These are phyloP conservation scores for Truncatella angustata DNA, from an alignment of 2,329 filamentous ascomycete genomes.

Conservation along the genomic window DNA sequence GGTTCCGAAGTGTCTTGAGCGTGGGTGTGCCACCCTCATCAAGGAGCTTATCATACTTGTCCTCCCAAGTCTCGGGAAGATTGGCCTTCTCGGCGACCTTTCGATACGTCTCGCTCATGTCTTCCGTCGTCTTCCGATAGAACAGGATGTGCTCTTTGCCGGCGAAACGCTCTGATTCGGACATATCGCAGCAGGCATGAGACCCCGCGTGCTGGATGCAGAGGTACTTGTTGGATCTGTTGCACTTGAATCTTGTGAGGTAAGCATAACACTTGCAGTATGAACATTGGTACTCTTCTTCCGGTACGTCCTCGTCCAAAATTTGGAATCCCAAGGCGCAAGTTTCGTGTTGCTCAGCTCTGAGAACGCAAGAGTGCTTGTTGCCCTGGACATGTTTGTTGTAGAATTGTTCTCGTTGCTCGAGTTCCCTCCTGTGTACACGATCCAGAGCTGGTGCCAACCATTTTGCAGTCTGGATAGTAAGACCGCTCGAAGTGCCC, in stretches of 20 bases:
- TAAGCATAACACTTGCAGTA: conserved; percentile 94
- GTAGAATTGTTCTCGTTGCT: conserved; percentile 67
- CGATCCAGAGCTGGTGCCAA: conserved; percentile 81
- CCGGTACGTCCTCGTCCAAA: conserved; percentile 72
- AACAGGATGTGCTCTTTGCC: conserved; percentile 72
- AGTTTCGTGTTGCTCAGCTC: conserved; percentile 43
- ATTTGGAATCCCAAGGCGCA: conserved; percentile 63
- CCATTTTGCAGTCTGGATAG: conserved; percentile 93
- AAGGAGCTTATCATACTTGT: conserved; percentile 82
- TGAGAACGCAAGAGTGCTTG: conserved; percentile 54
- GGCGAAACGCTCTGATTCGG: conserved; percentile 64
- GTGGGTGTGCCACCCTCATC: conserved; percentile 82
- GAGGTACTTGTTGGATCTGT: conserved; percentile 74
- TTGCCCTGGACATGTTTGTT: conserved; percentile 57
- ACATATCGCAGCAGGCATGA: conserved; percentile 74
- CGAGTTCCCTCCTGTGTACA: conserved; percentile 71
- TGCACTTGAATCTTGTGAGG: conserved; percentile 84
- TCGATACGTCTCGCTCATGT: conserved; percentile 62
- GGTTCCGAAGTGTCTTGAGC: conserved; percentile 77
- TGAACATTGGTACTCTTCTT: conserved; percentile 89
- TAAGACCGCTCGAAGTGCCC: conserved; percentile 64
- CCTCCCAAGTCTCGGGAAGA: conserved; percentile 83
- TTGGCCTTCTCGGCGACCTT: conserved; percentile 85
- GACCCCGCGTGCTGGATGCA: conserved; percentile 81
- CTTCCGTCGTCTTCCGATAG: conserved; percentile 74